Evolutionary conservation across 371 early-diverging fungal genomes (phyloP).

Genomic region (Saksenaea oblongispora): DNA sequence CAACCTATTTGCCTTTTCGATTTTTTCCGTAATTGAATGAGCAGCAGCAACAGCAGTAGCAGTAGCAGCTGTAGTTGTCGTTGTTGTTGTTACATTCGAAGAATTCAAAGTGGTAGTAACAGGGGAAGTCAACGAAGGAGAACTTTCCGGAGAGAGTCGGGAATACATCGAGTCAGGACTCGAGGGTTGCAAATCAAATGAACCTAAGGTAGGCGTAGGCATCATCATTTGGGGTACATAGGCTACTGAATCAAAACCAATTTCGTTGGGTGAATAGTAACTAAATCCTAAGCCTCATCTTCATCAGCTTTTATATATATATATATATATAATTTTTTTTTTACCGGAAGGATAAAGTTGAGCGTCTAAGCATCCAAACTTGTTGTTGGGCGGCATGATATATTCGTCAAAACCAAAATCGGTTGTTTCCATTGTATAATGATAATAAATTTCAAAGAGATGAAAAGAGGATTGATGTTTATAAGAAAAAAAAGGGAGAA

Average conservation of each 20-base stretch:
- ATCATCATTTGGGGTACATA: conserved; percentile 2
- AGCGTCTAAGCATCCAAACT: conserved; percentile 36
- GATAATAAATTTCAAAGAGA: not conserved
- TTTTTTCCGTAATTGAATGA: conserved; percentile 49
- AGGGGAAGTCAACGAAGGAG: not conserved
- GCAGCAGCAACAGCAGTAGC: conserved; percentile 19
- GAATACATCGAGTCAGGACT: conserved; percentile 1
- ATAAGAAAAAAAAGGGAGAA: not conserved
- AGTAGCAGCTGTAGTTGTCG: not conserved
- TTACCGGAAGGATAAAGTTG: conserved; percentile 37
- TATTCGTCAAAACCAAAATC: conserved; percentile 52
- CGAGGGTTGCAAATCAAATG: not conserved
- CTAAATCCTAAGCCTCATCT: conserved; percentile 2
- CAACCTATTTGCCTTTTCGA: conserved; percentile 44
- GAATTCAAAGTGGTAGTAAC: not conserved
- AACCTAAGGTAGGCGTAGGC: not conserved
- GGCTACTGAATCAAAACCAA: not conserved
- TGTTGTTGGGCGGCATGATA: conserved; percentile 47
- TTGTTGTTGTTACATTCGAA: not conserved
- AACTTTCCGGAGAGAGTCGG: not conserved
- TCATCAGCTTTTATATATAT: not conserved
- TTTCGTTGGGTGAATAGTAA: not conserved
- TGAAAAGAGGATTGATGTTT: not conserved
- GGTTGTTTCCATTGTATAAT: conserved; percentile 23
- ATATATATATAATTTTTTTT: not conserved